phyloP scores from a whole-genome alignment of 202 grass and related monocot genomes.

The Carex arenaria region DNA sequence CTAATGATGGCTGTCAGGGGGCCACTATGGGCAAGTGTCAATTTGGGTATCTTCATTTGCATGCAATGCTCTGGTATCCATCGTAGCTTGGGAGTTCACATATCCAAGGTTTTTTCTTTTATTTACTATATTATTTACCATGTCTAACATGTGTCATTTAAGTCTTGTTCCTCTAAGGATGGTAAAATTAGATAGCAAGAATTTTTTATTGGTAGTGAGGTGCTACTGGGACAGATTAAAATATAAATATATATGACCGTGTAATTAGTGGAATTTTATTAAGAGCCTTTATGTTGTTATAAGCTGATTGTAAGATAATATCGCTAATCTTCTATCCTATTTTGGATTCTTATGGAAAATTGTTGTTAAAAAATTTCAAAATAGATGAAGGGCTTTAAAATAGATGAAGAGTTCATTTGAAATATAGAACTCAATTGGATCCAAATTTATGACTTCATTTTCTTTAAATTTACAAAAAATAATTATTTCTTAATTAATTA shows the following conservation, averaged over 20 bases:
- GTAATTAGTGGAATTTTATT: neutral
- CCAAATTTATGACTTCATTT: neutral
- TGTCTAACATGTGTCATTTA: neutral
- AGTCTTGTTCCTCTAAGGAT: neutral
- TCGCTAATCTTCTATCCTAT: neutral
- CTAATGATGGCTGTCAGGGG: conserved; percentile 37
- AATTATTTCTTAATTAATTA: neutral
- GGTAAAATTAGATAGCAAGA: neutral
- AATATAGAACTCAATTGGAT: neutral
- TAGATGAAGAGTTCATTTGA: neutral
- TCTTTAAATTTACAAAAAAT: neutral
- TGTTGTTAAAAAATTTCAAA: neutral
- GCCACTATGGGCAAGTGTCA: conserved; percentile 95
- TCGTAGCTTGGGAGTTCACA: conserved; percentile 95
- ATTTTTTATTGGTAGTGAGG: neutral
- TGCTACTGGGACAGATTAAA: neutral
- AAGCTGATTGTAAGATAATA: neutral
- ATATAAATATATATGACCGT: neutral
- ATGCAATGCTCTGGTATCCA: conserved; percentile 99
- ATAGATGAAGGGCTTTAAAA: neutral
- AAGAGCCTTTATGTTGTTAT: neutral
- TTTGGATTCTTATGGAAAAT: neutral
- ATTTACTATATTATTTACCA: neutral
- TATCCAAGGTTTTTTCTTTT: conserved; percentile 71
- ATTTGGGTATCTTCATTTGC: conserved; percentile 95